These are phyloP conservation scores for Alternaria sp. DNA, from an alignment of 2,329 filamentous ascomycete genomes.

Conservation along the genomic window DNA sequence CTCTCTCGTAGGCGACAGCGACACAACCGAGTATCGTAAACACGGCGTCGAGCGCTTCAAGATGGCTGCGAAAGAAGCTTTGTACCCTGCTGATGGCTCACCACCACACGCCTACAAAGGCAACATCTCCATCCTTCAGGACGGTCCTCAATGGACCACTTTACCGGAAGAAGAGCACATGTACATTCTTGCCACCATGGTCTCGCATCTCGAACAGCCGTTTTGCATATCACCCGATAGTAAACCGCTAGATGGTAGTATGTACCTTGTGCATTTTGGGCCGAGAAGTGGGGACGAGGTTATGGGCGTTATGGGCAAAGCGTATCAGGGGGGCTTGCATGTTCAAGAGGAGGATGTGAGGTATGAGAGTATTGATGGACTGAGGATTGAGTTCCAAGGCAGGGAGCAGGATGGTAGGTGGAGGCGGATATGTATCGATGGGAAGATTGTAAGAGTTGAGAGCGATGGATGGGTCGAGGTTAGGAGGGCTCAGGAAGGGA, in stretches of 20 bases:
- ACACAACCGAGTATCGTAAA: slow-evolving; percentile 80
- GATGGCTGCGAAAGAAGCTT: slow-evolving; percentile 80
- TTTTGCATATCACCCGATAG: slow-evolving; percentile 83
- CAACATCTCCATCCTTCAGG: slow-evolving; percentile 56
- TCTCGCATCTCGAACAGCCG: slow-evolving; percentile 80
- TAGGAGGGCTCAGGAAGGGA: slow-evolving; percentile 56
- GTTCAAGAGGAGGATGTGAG: slow-evolving; percentile 65
- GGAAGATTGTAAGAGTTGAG: slow-evolving; percentile 80
- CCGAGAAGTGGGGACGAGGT: slow-evolving; percentile 69
- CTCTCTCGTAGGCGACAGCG: slow-evolving; percentile 86
- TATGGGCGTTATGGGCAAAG: slow-evolving; percentile 77
- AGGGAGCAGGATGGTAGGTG: slow-evolving; percentile 73
- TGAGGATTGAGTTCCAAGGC: slow-evolving; percentile 69
- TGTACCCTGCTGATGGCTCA: slow-evolving; percentile 65
- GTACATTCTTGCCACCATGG: slow-evolving; percentile 79
- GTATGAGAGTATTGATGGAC: slow-evolving; percentile 74
- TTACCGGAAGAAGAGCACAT: slow-evolving; percentile 65
- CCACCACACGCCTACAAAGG: slow-evolving; percentile 66
- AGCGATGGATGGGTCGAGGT: slow-evolving; percentile 76
- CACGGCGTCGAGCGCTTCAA: slow-evolving; percentile 81
- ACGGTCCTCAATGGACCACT: slow-evolving; percentile 36
- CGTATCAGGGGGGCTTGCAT: slow-evolving; percentile 66
- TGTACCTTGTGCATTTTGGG: slow-evolving; percentile 80
- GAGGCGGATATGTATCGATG: slow-evolving; percentile 91
- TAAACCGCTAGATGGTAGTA: slow-evolving; percentile 71